Percentiles rank a stretch among this genome's conserved stretches.
Evolutionary conservation across 2,329 filamentous ascomycete genomes (phyloP).

Genomic region (Fusarium oligoseptatum): DNA sequence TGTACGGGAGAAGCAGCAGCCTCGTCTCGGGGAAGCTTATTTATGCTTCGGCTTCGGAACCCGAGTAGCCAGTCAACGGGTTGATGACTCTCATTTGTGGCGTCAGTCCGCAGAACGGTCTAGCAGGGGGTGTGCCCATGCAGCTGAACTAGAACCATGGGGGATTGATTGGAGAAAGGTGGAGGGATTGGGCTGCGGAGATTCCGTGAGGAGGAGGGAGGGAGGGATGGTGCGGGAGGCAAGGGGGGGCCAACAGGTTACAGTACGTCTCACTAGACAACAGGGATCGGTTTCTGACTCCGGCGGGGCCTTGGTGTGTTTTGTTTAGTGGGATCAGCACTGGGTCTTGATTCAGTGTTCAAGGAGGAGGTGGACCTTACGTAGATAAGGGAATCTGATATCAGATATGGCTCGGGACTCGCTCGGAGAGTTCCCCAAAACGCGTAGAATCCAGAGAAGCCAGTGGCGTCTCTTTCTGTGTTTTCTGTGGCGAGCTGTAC

Average conservation of each 20-base stretch:
- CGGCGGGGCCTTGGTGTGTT: not conserved
- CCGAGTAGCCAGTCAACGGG: constrained; percentile 7
- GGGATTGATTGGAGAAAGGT: constrained; percentile 31
- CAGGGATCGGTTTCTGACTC: not conserved
- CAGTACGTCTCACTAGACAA: not conserved
- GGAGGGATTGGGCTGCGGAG: constrained; percentile 26
- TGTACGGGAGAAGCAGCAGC: not conserved
- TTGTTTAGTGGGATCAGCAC: constrained; percentile 1
- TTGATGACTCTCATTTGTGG: not conserved
- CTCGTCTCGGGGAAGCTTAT: not conserved
- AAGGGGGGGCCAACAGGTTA: not conserved
- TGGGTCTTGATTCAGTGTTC: not conserved
- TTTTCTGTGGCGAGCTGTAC: constrained; percentile 5
- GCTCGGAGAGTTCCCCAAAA: not conserved
- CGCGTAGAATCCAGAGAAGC: not conserved
- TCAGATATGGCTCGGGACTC: not conserved
- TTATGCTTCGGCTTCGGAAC: constrained; percentile 6
- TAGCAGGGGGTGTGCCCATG: not conserved
- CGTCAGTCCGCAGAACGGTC: not conserved
- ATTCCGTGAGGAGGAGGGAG: constrained; percentile 31
- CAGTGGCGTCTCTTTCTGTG: not conserved
- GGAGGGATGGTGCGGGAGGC: constrained; percentile 23
- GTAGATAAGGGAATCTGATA: not conserved
- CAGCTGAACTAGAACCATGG: constrained; percentile 10
- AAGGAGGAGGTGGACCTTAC: not conserved